Percentiles rank a stretch among this genome's conserved stretches.
phyloP scores from a whole-genome alignment of 306 rosid species.

The Gillenia trifoliata region DNA sequence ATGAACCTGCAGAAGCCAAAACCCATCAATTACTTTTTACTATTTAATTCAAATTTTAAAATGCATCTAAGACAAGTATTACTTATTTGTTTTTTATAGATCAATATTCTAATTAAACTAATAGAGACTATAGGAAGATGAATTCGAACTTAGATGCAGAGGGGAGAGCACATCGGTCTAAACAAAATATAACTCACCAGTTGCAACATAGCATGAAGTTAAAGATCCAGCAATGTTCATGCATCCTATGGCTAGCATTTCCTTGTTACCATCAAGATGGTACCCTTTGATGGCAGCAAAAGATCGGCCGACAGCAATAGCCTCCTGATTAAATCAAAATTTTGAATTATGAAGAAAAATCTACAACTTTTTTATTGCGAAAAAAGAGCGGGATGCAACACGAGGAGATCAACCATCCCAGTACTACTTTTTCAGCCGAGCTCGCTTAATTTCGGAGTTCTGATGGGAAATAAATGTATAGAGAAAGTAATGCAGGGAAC shows the following conservation, averaged over 20 bases:
- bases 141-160: no score
- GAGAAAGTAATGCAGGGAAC: slow-evolving; percentile 12
- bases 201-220: slow-evolving; percentile 83
- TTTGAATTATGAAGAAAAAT: not conserved
- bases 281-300: slow-evolving; percentile 82
- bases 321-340: slow-evolving; percentile 30
- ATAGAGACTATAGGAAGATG: no score
- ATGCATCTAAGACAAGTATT: no score
- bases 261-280: slow-evolving; percentile 86
- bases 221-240: slow-evolving; percentile 87
- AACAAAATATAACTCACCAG: slow-evolving; percentile 39
- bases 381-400: no score
- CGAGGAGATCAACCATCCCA: no score
- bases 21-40: not conserved
- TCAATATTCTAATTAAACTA: no score
- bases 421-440: no score
- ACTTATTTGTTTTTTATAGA: no score
- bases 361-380: no score
- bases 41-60: no score
- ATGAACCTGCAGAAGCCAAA: slow-evolving; percentile 38
- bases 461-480: not conserved
- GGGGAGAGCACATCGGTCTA: no score
- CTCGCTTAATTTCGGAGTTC: no score
- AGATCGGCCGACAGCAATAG: slow-evolving; percentile 90
- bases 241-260: slow-evolving; percentile 88